These are phyloP conservation scores for Cokeromyces recurvatus DNA, from an alignment of 371 early-diverging fungal genomes.

Conservation along the genomic window DNA sequence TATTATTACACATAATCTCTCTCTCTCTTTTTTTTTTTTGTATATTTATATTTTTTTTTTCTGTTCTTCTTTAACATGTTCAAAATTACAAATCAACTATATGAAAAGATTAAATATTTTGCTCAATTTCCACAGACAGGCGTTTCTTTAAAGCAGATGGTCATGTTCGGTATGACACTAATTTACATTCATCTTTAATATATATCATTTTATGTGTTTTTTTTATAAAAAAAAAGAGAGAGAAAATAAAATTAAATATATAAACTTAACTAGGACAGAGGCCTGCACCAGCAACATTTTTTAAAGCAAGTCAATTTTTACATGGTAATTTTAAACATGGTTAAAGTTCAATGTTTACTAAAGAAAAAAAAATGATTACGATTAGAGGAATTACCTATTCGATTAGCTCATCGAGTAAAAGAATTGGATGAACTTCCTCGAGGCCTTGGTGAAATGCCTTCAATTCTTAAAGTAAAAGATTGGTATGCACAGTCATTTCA, in stretches of 20 bases:
- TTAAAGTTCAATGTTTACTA: not conserved
- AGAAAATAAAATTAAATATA: not conserved
- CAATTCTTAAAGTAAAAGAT: slow-evolving; percentile 85
- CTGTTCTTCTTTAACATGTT: too few relatives aligned
- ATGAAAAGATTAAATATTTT: slow-evolving; percentile 70
- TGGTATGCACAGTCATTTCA: slow-evolving; percentile 95
- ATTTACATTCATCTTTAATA: too few relatives aligned
- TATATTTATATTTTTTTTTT: too few relatives aligned
- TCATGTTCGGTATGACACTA: slow-evolving; percentile 12
- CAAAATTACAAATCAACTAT: slow-evolving; percentile 57
- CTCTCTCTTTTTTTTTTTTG: too few relatives aligned
- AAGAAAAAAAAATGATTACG: not conserved
- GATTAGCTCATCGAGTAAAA: slow-evolving; percentile 94
- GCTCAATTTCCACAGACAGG: slow-evolving; percentile 86
- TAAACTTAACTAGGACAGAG: slow-evolving; percentile 56
- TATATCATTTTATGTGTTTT: too few relatives aligned
- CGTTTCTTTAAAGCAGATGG: slow-evolving; percentile 82
- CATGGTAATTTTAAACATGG: slow-evolving; percentile 43
- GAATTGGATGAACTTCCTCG: slow-evolving; percentile 91
- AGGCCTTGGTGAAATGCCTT: slow-evolving; percentile 85
- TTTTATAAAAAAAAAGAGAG: not conserved
- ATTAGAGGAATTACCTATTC: slow-evolving; percentile 92
- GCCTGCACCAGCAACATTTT: slow-evolving; percentile 78
- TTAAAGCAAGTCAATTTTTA: slow-evolving; percentile 89
- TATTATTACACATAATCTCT: too few relatives aligned